These are phyloP conservation scores for Coprinellus aureogranulatus DNA, from an alignment of 768 basidiomycete species.

Conservation along the genomic window DNA sequence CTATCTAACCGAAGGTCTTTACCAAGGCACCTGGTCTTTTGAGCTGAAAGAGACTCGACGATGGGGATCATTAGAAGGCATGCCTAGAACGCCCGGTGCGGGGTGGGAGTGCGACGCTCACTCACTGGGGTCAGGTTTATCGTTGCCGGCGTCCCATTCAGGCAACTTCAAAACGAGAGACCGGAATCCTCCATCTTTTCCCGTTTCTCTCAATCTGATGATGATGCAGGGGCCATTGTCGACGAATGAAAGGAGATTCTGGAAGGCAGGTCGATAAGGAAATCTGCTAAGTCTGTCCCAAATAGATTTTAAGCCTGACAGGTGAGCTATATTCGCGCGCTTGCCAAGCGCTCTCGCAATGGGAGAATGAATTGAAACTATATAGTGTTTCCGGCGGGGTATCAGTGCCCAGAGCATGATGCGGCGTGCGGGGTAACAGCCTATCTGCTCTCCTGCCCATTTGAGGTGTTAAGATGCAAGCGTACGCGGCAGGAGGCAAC, in stretches of 20 bases:
- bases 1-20: no score
- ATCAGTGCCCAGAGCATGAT: neutral
- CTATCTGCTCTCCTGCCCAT: neutral
- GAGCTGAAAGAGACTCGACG: no score
- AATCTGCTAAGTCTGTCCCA: neutral
- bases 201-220: no score
- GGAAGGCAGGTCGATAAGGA: neutral
- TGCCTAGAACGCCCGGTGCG: neutral
- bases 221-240: neutral
- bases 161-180: neutral
- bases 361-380: neutral
- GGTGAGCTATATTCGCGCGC: conserved; percentile 1
- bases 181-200: neutral
- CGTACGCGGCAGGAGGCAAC: neutral
- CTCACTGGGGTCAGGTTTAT: neutral
- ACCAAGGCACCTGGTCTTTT: no score
- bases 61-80: no score
- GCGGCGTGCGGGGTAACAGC: neutral
- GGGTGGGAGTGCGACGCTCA: neutral
- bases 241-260: neutral
- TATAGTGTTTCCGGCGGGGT: neutral
- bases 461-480: neutral
- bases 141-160: neutral
- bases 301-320: conserved; percentile 6
- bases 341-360: no score